Percentiles rank a stretch among this genome's conserved stretches.
Evolutionary conservation across 1,284 basidiomycete species (phyloP).

Genomic region (Tausonia pullulans): DNA sequence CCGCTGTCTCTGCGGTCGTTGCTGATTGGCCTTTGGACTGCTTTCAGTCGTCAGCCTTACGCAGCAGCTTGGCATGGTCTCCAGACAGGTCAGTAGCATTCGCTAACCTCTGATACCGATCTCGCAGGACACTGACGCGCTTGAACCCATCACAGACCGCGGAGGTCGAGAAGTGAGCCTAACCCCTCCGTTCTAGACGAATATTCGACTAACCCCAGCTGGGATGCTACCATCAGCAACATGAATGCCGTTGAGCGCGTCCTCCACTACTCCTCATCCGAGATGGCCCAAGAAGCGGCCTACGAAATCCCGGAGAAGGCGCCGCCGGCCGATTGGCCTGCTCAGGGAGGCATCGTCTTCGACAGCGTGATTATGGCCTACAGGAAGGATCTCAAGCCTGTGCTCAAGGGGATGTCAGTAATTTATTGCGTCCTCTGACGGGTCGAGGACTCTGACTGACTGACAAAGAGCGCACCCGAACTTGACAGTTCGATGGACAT

Average conservation of each 20-base stretch:
- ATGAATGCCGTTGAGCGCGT: conserved; percentile 59
- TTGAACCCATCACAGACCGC: conserved; percentile 41
- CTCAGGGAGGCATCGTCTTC: conserved; percentile 28
- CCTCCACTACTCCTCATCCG: conserved; percentile 48
- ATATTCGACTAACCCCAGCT: too few species aligned
- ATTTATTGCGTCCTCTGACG: not conserved
- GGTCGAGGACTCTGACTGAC: too few species aligned
- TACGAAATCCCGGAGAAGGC: conserved; percentile 47
- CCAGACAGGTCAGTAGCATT: conserved; percentile 1
- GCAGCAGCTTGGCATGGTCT: conserved; percentile 45
- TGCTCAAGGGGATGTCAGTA: conserved; percentile 38
- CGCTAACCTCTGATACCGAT: not conserved
- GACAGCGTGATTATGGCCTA: conserved; percentile 37
- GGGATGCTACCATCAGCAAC: conserved; percentile 13
- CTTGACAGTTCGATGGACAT: conserved; percentile 27
- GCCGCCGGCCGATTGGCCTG: conserved; percentile 39
- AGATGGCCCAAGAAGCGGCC: conserved; percentile 50
- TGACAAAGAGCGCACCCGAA: too few species aligned
- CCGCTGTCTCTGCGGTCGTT: conserved; percentile 13
- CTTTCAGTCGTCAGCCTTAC: conserved; percentile 31
- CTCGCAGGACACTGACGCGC: conserved; percentile 33
- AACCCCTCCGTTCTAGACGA: too few species aligned
- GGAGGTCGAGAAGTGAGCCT: conserved; percentile 44
- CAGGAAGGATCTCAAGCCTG: conserved; percentile 36
- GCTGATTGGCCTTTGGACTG: not conserved